Evolutionary conservation across 345 rosid species (phyloP).

Genomic region (Populus pruinosa): DNA sequence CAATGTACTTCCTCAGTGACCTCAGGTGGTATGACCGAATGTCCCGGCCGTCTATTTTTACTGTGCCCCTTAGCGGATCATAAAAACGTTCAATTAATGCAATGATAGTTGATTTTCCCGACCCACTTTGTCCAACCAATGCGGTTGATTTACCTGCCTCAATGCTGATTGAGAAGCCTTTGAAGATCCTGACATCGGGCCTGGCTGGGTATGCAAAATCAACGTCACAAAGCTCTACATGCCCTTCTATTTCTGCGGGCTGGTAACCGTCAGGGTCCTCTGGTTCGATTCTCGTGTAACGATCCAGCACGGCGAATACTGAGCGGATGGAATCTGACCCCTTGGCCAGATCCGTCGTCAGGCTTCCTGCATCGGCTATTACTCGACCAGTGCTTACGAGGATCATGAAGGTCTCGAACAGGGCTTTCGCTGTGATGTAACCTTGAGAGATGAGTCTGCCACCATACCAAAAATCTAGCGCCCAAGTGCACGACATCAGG

Average conservation of each 20-base stretch:
- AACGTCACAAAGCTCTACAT: conserved; percentile 13
- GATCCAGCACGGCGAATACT: conserved; percentile 23
- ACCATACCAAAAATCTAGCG: conserved; percentile 31
- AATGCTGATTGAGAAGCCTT: conserved; percentile 19
- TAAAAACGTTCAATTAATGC: conserved; percentile 28
- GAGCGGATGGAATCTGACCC: conserved; percentile 26
- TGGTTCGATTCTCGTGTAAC: conserved; percentile 24
- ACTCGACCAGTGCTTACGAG: conserved; percentile 30
- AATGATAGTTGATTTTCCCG: conserved; percentile 31
- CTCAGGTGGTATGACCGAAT: conserved; percentile 20
- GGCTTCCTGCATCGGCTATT: conserved; percentile 28
- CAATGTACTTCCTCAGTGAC: conserved; percentile 20
- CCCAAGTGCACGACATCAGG: conserved; percentile 36
- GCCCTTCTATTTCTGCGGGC: conserved; percentile 14
- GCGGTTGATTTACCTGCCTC: conserved; percentile 33
- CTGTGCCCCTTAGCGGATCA: conserved; percentile 15
- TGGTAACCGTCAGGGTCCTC: conserved; percentile 15
- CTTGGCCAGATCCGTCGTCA: conserved; percentile 28
- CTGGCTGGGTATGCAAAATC: conserved; percentile 30
- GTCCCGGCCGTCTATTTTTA: conserved; percentile 28
- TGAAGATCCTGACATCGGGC: conserved; percentile 23
- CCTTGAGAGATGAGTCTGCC: conserved; percentile 26
- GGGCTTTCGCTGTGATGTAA: conserved; percentile 15
- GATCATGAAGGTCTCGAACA: conserved; percentile 28
- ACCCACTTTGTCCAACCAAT: conserved; percentile 33